Evolutionary conservation across 2,329 filamentous ascomycete genomes (phyloP).

Genomic region (Ophiocordyceps unilateralis): DNA sequence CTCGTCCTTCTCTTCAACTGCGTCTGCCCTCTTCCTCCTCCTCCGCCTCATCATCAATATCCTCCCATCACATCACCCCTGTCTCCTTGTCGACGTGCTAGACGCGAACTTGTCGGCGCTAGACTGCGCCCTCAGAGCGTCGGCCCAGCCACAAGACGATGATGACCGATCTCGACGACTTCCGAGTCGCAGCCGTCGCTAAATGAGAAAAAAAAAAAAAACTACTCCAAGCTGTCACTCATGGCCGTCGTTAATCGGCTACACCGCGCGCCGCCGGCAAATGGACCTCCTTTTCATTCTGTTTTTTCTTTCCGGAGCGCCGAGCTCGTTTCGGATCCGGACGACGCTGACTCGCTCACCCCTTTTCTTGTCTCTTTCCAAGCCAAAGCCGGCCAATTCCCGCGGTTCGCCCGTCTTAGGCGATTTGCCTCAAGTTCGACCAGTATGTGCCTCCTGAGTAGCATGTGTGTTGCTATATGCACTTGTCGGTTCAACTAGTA

Average conservation of each 20-base stretch:
- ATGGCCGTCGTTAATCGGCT: not conserved
- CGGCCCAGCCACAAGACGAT: not conserved
- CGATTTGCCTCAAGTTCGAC: no score
- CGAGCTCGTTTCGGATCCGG: not conserved
- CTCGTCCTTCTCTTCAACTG: not conserved
- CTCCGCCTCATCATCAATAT: not conserved
- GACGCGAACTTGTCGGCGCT: slow-evolving; percentile 1
- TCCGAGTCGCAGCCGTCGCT: not conserved
- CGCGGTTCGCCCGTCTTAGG: no score
- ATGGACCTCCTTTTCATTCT: not conserved
- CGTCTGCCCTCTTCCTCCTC: not conserved
- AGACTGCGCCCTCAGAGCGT: slow-evolving; percentile 1
- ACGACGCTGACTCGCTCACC: not conserved
- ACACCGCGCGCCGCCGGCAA: not conserved
- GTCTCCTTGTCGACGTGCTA: no score
- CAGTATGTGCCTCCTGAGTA: no score
- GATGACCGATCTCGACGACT: not conserved
- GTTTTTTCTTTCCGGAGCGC: not conserved
- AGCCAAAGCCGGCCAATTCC: no score
- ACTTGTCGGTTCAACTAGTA: no score
- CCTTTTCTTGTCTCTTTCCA: not conserved
- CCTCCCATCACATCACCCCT: not conserved
- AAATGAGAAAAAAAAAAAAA: not conserved
- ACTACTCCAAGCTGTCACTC: no score
- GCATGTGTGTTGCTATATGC: no score